Conservation (phyloP, 1,284 basidiomycete species). For the Ganoderma lucidum region DNA sequence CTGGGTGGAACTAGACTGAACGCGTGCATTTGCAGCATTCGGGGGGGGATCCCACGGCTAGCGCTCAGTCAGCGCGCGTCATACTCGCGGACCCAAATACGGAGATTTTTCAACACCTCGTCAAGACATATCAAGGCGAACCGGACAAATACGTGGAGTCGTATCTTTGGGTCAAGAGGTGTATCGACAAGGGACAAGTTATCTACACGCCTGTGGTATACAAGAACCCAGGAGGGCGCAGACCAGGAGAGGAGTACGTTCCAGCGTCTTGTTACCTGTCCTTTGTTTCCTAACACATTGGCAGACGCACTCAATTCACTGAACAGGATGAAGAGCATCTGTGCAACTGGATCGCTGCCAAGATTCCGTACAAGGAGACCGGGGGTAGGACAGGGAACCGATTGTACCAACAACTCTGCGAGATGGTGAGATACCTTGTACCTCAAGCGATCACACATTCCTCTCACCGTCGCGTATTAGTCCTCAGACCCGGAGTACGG, state of each 20-base stretch:
- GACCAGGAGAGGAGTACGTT: constrained; percentile 80
- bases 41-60: constrained; percentile 75
- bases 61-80: constrained; percentile 70
- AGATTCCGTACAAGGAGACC: constrained; percentile 81
- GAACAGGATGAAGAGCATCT: constrained; percentile 75
- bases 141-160: constrained; percentile 79
- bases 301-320: constrained; percentile 77
- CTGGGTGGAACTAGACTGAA: constrained; percentile 17
- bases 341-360: constrained; percentile 78
- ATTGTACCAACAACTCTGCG: constrained; percentile 71
- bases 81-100: constrained; percentile 81
- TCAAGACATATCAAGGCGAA: constrained; percentile 71
- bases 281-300: constrained; percentile 3
- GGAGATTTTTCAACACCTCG: constrained; percentile 72
- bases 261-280: constrained; percentile 8
- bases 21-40: constrained; percentile 60
- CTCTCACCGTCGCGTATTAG: constrained; percentile 43
- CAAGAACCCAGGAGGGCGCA: constrained; percentile 81
- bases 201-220: constrained; percentile 76
- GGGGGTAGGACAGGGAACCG: constrained; percentile 82
- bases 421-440: constrained; percentile 52
- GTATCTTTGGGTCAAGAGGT: constrained; percentile 82
- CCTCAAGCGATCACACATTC: background rate
- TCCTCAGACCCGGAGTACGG: constrained; percentile 69
- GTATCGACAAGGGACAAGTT: constrained; percentile 69